These are phyloP conservation scores for Nicotiana rustica DNA, from an alignment of 305 asterid genomes.

Conservation along the genomic window DNA sequence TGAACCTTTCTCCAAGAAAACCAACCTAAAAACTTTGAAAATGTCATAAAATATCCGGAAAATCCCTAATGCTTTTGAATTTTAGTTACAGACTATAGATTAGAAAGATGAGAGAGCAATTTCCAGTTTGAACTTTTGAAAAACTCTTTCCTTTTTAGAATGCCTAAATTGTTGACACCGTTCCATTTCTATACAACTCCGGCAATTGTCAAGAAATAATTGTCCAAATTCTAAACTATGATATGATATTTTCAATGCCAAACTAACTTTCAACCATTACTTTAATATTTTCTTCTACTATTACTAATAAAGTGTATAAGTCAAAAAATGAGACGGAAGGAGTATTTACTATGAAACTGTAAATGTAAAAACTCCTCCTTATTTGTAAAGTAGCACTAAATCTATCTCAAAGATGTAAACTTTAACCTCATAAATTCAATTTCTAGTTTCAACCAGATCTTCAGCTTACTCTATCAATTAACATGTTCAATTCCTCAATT, in stretches of 20 bases:
- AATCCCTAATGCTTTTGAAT: background rate
- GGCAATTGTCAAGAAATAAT: background rate
- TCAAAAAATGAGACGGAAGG: background rate
- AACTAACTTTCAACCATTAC: background rate
- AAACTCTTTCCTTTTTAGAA: background rate
- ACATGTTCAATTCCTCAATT: background rate
- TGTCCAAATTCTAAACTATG: background rate
- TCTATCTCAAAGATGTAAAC: slow-evolving; percentile 3
- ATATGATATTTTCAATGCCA: background rate
- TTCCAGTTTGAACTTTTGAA: slow-evolving; percentile 1
- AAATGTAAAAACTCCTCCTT: background rate
- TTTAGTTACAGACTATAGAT: background rate
- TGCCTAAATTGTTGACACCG: background rate
- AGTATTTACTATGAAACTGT: slow-evolving; percentile 13
- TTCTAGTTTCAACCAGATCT: slow-evolving; percentile 11
- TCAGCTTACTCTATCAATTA: background rate
- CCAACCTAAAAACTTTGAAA: slow-evolving; percentile 71
- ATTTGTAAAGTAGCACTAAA: slow-evolving; percentile 16
- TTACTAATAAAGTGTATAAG: background rate
- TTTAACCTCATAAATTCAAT: slow-evolving; percentile 12
- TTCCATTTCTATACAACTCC: background rate
- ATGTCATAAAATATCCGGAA: slow-evolving; percentile 17
- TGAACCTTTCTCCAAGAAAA: slow-evolving; percentile 92
- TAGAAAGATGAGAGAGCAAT: background rate
- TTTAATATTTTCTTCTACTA: background rate